phyloP scores from a whole-genome alignment of 495 filamentous ascomycete genomes.

The Xylona heveae region DNA sequence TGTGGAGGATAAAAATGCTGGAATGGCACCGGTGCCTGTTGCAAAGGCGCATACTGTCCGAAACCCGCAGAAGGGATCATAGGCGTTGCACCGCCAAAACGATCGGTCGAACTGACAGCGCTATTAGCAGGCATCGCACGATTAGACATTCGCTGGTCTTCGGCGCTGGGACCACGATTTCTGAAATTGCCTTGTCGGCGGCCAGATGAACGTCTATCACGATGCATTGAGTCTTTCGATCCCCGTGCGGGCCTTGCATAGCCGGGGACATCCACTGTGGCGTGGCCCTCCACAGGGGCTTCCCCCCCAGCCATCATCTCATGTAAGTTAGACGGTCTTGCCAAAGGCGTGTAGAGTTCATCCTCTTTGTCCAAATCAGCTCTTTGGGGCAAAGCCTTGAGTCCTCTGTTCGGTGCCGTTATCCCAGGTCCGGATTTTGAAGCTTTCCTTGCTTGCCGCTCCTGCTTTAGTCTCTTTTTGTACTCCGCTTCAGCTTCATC shows the following conservation, averaged over 20 bases:
- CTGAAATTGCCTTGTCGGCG: no score
- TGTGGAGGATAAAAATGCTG: no score
- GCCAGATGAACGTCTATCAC: no score
- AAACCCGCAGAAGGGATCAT: no score
- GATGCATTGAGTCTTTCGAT: no score
- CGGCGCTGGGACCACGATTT: no score
- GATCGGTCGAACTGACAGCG: no score
- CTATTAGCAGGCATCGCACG: no score
- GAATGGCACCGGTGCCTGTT: no score
- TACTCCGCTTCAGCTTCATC: conserved; percentile 82
- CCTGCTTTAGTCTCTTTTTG: conserved; percentile 37
- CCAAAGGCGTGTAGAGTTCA: conserved; percentile 42
- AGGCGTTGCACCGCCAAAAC: no score
- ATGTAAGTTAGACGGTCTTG: conserved; percentile 36
- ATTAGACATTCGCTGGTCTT: no score
- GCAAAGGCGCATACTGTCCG: no score
- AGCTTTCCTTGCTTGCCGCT: conserved; percentile 22
- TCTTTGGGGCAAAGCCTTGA: conserved; percentile 7
- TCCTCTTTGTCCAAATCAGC: conserved; percentile 33
- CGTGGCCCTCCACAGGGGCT: conserved; percentile 22
- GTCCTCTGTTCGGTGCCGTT: conserved; percentile 17
- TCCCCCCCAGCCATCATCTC: conserved; percentile 27
- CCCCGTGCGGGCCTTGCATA: conserved; percentile 1
- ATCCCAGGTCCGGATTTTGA: not conserved
- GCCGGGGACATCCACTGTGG: conserved; percentile 5